phyloP scores from a whole-genome alignment of 192 early-diverging fungal species.

The Gaertneriomyces sp. region DNA sequence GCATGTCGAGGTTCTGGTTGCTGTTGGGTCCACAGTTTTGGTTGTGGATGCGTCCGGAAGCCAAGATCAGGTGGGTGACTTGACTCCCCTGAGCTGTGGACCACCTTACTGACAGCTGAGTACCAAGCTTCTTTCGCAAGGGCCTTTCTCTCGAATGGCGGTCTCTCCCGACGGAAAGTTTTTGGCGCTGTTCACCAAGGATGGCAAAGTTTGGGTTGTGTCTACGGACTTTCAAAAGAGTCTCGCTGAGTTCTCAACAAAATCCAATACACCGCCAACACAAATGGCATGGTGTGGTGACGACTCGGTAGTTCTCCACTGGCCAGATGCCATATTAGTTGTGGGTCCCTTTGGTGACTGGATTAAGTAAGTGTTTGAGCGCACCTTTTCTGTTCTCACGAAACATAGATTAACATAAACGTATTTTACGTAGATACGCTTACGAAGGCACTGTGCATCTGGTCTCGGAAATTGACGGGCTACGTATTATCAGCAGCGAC shows the following conservation, averaged over 20 bases:
- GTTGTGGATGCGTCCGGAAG: slow-evolving; percentile 73
- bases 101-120: neutral
- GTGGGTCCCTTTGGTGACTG: slow-evolving; percentile 92
- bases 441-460: slow-evolving; percentile 80
- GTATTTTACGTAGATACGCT: slow-evolving; percentile 16
- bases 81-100: slow-evolving; percentile 2
- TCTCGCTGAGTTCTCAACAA: slow-evolving; percentile 76
- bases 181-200: slow-evolving; percentile 75
- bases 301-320: slow-evolving; percentile 86
- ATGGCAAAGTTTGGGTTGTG: slow-evolving; percentile 83
- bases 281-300: slow-evolving; percentile 91
- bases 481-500: slow-evolving; percentile 79
- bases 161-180: slow-evolving; percentile 95
- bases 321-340: slow-evolving; percentile 78
- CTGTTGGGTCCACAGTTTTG: slow-evolving; percentile 72
- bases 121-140: slow-evolving; percentile 70
- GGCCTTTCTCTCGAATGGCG: slow-evolving; percentile 83
- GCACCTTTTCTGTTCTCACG: no score
- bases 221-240: slow-evolving; percentile 94
- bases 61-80: slow-evolving; percentile 66
- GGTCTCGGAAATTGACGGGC: slow-evolving; percentile 87
- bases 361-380: slow-evolving; percentile 56
- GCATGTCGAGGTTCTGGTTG: slow-evolving; percentile 86
- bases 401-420: neutral
- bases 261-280: slow-evolving; percentile 60